Evolutionary conservation across 2,329 filamentous ascomycete species (phyloP).

Genomic region (Penicillium sp.): DNA sequence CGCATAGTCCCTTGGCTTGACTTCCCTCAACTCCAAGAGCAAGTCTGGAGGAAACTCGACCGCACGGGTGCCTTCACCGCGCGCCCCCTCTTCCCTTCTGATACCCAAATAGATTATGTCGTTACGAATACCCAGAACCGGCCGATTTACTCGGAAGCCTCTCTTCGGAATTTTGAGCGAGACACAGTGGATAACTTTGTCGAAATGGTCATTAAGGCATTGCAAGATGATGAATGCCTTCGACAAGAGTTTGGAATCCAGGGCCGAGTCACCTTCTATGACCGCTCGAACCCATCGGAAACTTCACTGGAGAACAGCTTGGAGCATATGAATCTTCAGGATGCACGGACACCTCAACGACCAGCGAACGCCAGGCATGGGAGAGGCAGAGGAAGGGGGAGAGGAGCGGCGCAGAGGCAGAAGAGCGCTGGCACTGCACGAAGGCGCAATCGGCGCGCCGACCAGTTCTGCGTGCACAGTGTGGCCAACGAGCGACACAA

Average conservation of each 20-base stretch:
- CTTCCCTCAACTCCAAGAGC: conserved; percentile 25
- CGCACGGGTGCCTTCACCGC: conserved; percentile 14
- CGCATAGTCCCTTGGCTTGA: conserved; percentile 24
- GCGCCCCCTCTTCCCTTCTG: conserved; percentile 17
- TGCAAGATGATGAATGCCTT: neutral
- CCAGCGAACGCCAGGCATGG: conserved; percentile 7
- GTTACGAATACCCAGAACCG: neutral
- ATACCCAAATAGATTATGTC: neutral
- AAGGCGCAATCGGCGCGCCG: conserved; percentile 16
- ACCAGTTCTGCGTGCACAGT: conserved; percentile 1
- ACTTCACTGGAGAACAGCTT: conserved; percentile 17
- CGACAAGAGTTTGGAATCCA: too few species aligned
- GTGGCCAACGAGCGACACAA: neutral
- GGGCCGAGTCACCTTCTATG: neutral
- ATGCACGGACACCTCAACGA: conserved; percentile 7
- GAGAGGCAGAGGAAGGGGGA: conserved; percentile 14
- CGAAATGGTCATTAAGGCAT: too few species aligned
- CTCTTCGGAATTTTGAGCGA: neutral
- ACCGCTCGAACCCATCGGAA: conserved; percentile 15
- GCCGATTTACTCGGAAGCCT: neutral
- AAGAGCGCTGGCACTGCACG: conserved; percentile 13
- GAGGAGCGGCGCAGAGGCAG: conserved; percentile 9
- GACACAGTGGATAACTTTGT: conserved; percentile 1
- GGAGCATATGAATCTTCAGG: conserved; percentile 18
- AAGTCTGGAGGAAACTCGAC: conserved; percentile 16